Percentiles rank a stretch among this genome's conserved stretches.
Conservation (phyloP, 1,284 basidiomycete genomes). For the Flammula alnicola region DNA sequence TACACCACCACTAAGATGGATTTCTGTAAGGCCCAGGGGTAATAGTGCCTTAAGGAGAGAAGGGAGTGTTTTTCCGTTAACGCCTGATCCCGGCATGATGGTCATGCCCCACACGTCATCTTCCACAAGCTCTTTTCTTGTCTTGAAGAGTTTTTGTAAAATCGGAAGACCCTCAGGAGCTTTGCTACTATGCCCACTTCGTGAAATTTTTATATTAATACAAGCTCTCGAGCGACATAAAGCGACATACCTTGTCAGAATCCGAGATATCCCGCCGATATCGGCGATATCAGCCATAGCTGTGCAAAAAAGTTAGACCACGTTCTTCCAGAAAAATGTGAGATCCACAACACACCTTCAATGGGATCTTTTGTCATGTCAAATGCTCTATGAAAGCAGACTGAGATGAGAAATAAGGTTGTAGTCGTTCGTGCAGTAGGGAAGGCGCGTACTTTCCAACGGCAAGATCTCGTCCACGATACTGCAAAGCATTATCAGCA, state of each 20-base stretch:
- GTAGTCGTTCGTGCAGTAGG: neutral
- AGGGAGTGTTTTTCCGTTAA: conserved; percentile 58
- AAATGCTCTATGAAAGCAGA: conserved; percentile 84
- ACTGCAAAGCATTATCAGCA: conserved; percentile 36
- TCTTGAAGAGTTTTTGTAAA: conserved; percentile 48
- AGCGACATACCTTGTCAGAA: conserved; percentile 70
- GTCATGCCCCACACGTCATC: conserved; percentile 40
- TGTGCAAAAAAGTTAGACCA: conserved; percentile 31
- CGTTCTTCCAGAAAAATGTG: conserved; percentile 2
- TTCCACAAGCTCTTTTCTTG: conserved; percentile 34
- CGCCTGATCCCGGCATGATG: conserved; percentile 76
- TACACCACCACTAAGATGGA: conserved; percentile 73
- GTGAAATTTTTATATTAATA: conserved; percentile 7
- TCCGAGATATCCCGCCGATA: conserved; percentile 69
- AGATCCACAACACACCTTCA: conserved; percentile 45
- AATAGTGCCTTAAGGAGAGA: conserved; percentile 53
- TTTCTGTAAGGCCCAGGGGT: conserved; percentile 60
- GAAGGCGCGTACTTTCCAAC: conserved; percentile 56
- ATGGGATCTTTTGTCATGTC: conserved; percentile 68
- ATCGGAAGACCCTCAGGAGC: conserved; percentile 48
- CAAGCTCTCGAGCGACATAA: neutral
- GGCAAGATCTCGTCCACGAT: conserved; percentile 63
- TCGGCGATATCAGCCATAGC: conserved; percentile 57
- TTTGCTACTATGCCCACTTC: conserved; percentile 57
- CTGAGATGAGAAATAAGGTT: conserved; percentile 38